Evolutionary conservation across 306 rosid genomes (phyloP), one percentile per base, ranked within the genome.

Genomic region (Gillenia trifoliata): DNA sequence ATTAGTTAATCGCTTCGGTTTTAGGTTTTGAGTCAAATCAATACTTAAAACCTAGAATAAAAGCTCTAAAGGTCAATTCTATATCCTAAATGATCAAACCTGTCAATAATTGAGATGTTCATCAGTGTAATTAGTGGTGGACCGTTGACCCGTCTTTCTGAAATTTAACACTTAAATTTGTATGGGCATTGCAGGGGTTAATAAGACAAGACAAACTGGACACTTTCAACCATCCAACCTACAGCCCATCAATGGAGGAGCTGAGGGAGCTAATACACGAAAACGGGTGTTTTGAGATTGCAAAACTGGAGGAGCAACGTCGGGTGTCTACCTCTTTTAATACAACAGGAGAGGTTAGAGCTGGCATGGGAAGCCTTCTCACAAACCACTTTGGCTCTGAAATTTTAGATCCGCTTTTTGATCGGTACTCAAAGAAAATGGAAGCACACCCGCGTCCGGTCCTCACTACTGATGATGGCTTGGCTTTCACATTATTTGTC

Each of bases 161-260:
- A 36, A 36, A 22, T 56, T 10, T 11, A 56, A 23, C 7, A n/a
- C 28, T 26, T 26, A 12, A 10, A 10, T 50, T 1, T 10, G 22
- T 50, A n/a, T 19, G 20, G 1, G 25, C 19, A 41, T 50, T 45
- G 60, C 23, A 69, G 73, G 73, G 73, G 2, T 1, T 69, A 69
- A 8, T 69, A 69, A 49, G 73, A 19, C 16, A 69, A 6, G 81
- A 70, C 17, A 64, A 78, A 54, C 10, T 71, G 0, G 70, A 77
- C 30, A 19, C 75, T 30, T 77, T 69, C 34, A 64, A 64, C 29
- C 0, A 12, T 12, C 81, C 77, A 22, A 2, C 6, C 0, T 78
- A 70, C 64, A 13, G 10, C 20, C 60, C 70, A 65, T 71, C 77
- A 22, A 8, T 41, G 65, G 6, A 65, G 72, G 45, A 57, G 30